Conservation (phyloP, 306 rosid genomes). For the Quercus dentata region DNA sequence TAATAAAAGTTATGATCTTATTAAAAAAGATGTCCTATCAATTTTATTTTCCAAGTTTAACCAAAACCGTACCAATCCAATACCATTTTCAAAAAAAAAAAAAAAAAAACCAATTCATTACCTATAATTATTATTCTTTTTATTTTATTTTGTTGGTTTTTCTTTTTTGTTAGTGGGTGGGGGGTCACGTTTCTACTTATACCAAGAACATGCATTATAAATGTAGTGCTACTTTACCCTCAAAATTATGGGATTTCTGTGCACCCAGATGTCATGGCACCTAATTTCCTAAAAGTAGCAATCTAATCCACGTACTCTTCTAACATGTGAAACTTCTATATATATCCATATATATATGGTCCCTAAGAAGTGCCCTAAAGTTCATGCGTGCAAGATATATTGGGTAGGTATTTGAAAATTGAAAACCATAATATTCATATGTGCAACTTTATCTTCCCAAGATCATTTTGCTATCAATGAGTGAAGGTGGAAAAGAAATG, state of each 20-base stretch:
- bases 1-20: too few species aligned
- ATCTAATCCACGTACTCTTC: slow-evolving; percentile 17
- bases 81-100: too few species aligned
- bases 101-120: too few species aligned
- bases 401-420: background rate
- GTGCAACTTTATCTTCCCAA: background rate
- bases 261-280: background rate
- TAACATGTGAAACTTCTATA: background rate
- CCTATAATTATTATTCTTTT: too few species aligned
- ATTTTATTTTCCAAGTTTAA: too few species aligned
- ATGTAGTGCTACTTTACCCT: background rate
- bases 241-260: background rate
- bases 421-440: background rate
- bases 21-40: too few species aligned
- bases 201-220: background rate
- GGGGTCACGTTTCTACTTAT: background rate
- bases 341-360: background rate
- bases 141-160: too few species aligned
- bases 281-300: background rate
- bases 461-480: slow-evolving; percentile 5
- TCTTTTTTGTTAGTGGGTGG: background rate
- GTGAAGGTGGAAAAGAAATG: slow-evolving; percentile 10
- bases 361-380: background rate
- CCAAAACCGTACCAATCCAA: too few species aligned
- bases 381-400: background rate